Conservation (phyloP, 495 filamentous ascomycete species). For the Neurospora sp. region DNA sequence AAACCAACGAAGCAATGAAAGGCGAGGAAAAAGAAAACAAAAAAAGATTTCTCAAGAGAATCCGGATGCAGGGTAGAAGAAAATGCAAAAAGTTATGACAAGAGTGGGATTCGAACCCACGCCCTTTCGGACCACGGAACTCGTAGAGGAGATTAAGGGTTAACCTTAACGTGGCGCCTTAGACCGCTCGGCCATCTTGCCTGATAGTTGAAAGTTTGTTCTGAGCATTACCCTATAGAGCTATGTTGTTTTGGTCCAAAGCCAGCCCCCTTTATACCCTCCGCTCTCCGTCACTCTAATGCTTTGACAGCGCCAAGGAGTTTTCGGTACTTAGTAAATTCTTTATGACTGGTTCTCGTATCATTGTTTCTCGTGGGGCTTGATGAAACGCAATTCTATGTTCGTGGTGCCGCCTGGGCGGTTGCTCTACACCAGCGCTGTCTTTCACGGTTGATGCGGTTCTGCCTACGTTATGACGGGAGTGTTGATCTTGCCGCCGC, state of each 20-base stretch:
- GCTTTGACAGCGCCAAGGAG: not conserved
- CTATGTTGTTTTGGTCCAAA: accelerated
- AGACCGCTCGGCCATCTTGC: slow-evolving; percentile 19
- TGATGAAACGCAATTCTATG: not conserved
- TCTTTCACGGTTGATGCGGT: not conserved
- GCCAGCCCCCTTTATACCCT: not conserved
- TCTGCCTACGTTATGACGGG: not conserved
- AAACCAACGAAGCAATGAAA: not conserved
- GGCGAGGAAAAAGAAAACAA: not conserved
- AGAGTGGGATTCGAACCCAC: slow-evolving; percentile 12
- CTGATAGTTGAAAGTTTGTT: not conserved
- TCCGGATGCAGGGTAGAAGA: not conserved
- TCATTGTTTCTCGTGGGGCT: not conserved
- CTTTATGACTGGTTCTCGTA: not conserved
- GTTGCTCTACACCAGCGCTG: not conserved
- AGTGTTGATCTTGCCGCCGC: not conserved
- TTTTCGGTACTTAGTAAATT: not conserved
- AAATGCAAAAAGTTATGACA: not conserved
- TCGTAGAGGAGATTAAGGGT: slow-evolving; percentile 8
- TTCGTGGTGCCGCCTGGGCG: not conserved
- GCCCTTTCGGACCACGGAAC: slow-evolving; percentile 5
- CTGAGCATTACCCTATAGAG: accelerated
- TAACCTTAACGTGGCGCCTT: slow-evolving; percentile 19
- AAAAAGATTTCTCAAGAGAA: not conserved
- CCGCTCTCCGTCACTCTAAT: not conserved